Base-by-base conservation (phyloP, 805 yeast genomes). In the Candida xiaguanensis region DNA sequence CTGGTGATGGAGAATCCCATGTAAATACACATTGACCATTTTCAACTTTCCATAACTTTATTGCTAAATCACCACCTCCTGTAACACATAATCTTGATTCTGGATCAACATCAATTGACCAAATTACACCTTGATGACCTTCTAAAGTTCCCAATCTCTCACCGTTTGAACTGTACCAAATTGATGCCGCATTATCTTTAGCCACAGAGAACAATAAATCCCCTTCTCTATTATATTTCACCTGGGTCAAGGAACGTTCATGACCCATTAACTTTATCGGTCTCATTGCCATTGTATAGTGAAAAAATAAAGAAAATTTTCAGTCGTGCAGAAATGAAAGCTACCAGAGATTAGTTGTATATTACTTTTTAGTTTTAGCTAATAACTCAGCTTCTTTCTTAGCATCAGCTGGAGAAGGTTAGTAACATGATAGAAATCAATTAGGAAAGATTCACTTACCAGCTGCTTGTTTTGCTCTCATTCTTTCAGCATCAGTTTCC, bases 161-260 rank as follows among this genome's bases (percentile, higher is more conserved):
- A 54, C 99, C 99, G 61, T 90, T 91, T 47, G 85, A 81, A 22
- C 97, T 79, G 65, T 77, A 93, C 97, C 98, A 95, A 45, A 91
- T 82, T 34, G 90, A 82, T 2, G 95, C 95, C 9, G 81, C 78
- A 52, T 77, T 75, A 75, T 93, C 99, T 65, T 93, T 89, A 48
- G 96, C 88, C 29, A 87, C 90, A 8, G 98, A 82, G 60, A 93
- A 83, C 41, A 93, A 75, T 50, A 93, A 66, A 63, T 93, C 99
- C 33, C 99, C 99, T 57, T 95, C 98, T 46, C 80, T 75, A 77
- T 93, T 93, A 72, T 82, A 93, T 61, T 86, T 91, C 53, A 93
- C 90, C 74, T 93, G 98, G 35, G 98, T 90, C 53, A 93, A 72
- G 50, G 98, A 88, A 78, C 99, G 95, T 71, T 87, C 96, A 69